Percentiles rank a stretch among this genome's conserved stretches.
These are phyloP conservation scores for Tetracentron sinense DNA, from an alignment of 164 flowering plant species.

Conservation along the genomic window DNA sequence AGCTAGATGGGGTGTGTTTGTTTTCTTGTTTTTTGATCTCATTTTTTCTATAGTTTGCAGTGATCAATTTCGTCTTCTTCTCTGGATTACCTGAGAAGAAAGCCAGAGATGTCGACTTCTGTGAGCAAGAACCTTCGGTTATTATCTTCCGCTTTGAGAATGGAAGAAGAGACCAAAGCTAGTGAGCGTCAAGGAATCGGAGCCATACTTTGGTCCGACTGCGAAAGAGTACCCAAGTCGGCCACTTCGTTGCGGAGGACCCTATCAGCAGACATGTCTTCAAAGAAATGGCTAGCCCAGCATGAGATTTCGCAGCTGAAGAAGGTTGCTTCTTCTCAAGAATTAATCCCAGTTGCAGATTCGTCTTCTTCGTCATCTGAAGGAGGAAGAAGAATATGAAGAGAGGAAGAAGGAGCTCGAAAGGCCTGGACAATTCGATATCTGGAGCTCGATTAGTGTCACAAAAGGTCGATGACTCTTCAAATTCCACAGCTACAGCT, in stretches of 20 bases:
- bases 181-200: constrained; percentile 46
- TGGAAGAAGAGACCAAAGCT: constrained; percentile 20
- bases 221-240: constrained; percentile 15
- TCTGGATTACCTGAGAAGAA: background rate
- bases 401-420: constrained; percentile 15
- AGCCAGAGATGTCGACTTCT: constrained; percentile 28
- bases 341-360: constrained; percentile 14
- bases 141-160: constrained; percentile 14
- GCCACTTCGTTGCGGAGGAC: constrained; percentile 47
- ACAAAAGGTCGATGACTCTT: constrained; percentile 20
- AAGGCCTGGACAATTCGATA: constrained; percentile 23
- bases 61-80: background rate
- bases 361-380: constrained; percentile 23
- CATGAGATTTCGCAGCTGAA: constrained; percentile 34
- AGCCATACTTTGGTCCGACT: constrained; percentile 41
- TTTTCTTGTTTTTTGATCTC: background rate
- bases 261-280: constrained; percentile 68
- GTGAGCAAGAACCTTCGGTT: constrained; percentile 15
- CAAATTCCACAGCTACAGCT: constrained; percentile 13
- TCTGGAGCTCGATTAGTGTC: constrained; percentile 54
- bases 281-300: constrained; percentile 49
- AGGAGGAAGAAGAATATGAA: constrained; percentile 16
- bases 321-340: constrained; percentile 33
- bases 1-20: background rate
- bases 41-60: background rate